phyloP scores from a whole-genome alignment of 2,329 filamentous ascomycete genomes.

The Talaromyces sp. region DNA sequence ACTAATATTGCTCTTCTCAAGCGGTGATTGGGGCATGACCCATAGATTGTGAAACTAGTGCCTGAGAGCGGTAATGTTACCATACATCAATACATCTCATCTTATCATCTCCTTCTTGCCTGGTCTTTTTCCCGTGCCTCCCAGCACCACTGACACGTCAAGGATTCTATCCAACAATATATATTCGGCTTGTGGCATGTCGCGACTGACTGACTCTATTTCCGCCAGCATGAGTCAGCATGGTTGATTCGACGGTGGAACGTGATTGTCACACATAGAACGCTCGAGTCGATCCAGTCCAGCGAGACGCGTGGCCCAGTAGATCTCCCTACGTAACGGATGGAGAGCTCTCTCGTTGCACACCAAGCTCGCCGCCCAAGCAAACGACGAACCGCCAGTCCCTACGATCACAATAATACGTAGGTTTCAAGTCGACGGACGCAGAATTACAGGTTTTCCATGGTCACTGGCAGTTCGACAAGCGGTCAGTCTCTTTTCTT shows the following conservation, averaged over 20 bases:
- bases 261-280: neutral
- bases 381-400: neutral
- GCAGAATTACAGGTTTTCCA: neutral
- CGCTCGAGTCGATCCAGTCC: neutral
- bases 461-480: neutral
- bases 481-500: neutral
- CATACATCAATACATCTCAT: constrained; percentile 2
- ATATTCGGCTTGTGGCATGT: too few species aligned
- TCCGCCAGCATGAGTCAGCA: neutral
- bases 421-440: neutral
- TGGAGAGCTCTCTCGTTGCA: neutral
- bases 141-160: neutral
- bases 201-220: neutral
- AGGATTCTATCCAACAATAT: neutral
- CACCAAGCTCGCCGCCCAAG: neutral
- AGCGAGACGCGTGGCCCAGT: neutral
- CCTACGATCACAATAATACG: neutral
- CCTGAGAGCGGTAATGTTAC: constrained; percentile 5
- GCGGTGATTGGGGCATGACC: neutral
- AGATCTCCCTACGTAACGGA: neutral
- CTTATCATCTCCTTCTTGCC: neutral
- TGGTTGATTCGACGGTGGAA: neutral
- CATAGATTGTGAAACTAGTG: constrained; percentile 1
- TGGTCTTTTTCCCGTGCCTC: neutral
- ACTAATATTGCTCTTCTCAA: neutral